Evolutionary conservation across 768 basidiomycete genomes (phyloP).

Genomic region (Boletus huronensis): DNA sequence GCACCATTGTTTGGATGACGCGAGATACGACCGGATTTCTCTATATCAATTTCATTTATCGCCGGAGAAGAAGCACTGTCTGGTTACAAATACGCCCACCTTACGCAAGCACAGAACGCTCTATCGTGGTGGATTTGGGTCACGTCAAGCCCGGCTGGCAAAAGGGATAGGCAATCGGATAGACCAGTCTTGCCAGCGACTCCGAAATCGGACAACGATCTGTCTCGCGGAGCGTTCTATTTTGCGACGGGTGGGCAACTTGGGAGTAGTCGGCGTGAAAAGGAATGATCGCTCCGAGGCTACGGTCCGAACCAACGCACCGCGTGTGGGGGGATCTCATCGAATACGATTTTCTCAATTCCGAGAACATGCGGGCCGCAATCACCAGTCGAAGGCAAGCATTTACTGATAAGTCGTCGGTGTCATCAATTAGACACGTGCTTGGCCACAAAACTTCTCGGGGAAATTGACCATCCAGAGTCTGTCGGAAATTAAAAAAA

Average conservation of each 20-base stretch:
- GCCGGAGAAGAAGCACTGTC: conserved; percentile 17
- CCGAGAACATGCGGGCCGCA: conserved; percentile 1
- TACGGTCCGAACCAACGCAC: not conserved
- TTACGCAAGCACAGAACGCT: conserved; percentile 11
- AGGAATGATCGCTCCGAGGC: not conserved
- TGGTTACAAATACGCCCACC: conserved; percentile 23
- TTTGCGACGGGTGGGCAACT: not conserved
- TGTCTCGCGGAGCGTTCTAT: conserved; percentile 5
- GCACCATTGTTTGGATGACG: conserved; percentile 16
- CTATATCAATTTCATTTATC: conserved; percentile 28
- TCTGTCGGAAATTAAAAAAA: conserved; percentile 25
- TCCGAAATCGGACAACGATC: not conserved
- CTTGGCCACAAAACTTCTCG: not conserved
- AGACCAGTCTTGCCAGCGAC: not conserved
- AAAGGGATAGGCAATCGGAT: conserved; percentile 12
- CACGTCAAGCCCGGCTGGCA: not conserved
- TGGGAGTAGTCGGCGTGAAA: not conserved
- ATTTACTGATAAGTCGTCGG: not conserved
- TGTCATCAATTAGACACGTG: conserved; percentile 2
- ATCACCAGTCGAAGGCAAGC: not conserved
- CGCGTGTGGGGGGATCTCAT: conserved; percentile 8
- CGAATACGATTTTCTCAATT: conserved; percentile 2
- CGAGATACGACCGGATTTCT: conserved; percentile 7
- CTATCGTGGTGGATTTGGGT: conserved; percentile 3
- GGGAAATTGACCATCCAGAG: conserved; percentile 1